phyloP scores from a whole-genome alignment of 371 early-diverging fungal species.

The Sporodiniella umbellata region DNA sequence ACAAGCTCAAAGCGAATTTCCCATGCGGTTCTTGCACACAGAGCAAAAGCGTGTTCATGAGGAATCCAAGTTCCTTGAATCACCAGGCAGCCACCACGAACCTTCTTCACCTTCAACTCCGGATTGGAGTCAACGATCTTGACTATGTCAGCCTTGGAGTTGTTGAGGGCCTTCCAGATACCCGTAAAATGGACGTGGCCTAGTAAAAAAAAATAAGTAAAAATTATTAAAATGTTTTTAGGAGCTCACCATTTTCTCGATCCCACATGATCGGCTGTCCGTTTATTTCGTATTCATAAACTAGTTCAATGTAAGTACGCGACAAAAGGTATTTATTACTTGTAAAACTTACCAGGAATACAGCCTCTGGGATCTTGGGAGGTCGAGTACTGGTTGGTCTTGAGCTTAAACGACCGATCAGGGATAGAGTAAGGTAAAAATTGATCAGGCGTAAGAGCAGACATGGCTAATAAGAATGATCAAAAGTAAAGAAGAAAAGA shows the following conservation, averaged over 20 bases:
- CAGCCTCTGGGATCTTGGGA: constrained; percentile 65
- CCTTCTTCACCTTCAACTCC: constrained; percentile 57
- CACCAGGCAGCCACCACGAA: constrained; percentile 67
- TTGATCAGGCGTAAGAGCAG: neutral
- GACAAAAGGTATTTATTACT: no score
- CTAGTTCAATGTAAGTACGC: constrained; percentile 18
- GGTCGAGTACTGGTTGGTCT: constrained; percentile 48
- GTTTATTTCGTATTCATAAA: constrained; percentile 63
- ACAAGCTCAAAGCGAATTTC: constrained; percentile 57
- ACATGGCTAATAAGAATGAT: neutral
- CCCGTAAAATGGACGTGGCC: constrained; percentile 73
- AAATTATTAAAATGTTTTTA: neutral
- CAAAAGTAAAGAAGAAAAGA: constrained; percentile 1
- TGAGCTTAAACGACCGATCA: neutral
- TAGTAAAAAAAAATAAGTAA: constrained; percentile 4
- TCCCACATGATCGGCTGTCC: constrained; percentile 73
- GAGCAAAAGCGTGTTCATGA: constrained; percentile 51
- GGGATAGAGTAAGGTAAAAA: neutral
- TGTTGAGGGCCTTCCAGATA: constrained; percentile 71
- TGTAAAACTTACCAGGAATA: constrained; percentile 70
- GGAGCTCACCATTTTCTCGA: constrained; percentile 52
- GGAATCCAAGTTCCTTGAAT: constrained; percentile 78
- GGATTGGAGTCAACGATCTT: constrained; percentile 67
- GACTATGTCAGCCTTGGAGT: constrained; percentile 67
- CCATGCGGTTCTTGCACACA: constrained; percentile 57